phyloP scores from a whole-genome alignment of 345 rosid genomes.

The Carallia brachiata region DNA sequence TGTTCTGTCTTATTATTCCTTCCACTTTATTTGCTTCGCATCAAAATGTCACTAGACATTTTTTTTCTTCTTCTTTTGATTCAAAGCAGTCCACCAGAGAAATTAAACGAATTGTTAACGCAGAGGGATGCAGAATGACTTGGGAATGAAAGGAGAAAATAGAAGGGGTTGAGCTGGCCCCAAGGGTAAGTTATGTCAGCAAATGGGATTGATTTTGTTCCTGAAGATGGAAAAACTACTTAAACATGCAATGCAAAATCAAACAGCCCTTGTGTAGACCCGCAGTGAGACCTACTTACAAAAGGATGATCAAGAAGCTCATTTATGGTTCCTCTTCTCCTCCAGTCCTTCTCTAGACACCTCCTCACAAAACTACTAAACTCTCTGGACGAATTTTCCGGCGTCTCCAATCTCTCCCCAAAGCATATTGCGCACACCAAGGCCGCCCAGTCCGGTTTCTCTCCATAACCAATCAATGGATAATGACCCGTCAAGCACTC shows the following conservation, averaged over 20 bases:
- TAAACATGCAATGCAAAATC: slow-evolving; percentile 12
- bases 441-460: slow-evolving; percentile 61
- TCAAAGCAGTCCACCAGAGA: too few species aligned
- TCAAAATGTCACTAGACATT: too few species aligned
- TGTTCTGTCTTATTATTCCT: too few species aligned
- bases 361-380: slow-evolving; percentile 41
- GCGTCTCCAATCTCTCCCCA: slow-evolving; percentile 43
- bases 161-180: too few species aligned
- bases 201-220: too few species aligned
- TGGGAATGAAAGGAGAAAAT: too few species aligned
- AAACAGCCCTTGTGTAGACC: slow-evolving; percentile 4
- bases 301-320: slow-evolving; percentile 63
- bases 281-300: slow-evolving; percentile 18
- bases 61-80: too few species aligned
- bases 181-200: too few species aligned
- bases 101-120: too few species aligned
- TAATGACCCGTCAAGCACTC: slow-evolving; percentile 60
- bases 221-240: background rate
- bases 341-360: slow-evolving; percentile 71
- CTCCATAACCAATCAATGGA: slow-evolving; percentile 50
- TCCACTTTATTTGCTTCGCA: too few species aligned
- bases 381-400: slow-evolving; percentile 44
- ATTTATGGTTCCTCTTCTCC: slow-evolving; percentile 47
- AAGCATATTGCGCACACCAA: slow-evolving; percentile 56
- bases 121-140: too few species aligned